Percentiles rank a stretch among this genome's conserved stretches.
These are phyloP conservation scores for Citrullus colocynthis DNA, from an alignment of 306 rosid species.

Conservation along the genomic window DNA sequence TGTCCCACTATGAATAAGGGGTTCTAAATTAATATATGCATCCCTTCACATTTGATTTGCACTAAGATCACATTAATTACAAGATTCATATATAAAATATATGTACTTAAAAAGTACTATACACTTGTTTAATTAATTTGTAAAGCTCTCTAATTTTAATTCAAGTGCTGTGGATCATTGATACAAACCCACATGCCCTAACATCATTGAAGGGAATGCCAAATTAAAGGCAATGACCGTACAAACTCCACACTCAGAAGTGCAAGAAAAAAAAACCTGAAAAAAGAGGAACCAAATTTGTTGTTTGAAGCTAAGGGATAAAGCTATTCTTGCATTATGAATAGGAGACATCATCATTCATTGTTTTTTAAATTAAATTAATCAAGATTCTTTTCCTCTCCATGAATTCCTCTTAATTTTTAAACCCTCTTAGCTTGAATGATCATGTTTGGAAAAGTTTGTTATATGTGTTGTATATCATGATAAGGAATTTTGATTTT, in stretches of 20 bases:
- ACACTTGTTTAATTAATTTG: background rate
- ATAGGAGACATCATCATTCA: slow-evolving; percentile 2
- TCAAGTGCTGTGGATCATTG: background rate
- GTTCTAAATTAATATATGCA: background rate
- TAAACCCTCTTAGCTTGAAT: background rate
- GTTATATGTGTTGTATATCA: background rate
- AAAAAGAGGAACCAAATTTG: slow-evolving; percentile 4
- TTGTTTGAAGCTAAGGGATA: slow-evolving; percentile 3
- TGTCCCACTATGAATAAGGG: background rate
- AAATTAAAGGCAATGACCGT: background rate
- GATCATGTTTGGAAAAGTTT: background rate
- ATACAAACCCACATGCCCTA: background rate
- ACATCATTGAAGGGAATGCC: background rate
- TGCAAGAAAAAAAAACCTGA: background rate
- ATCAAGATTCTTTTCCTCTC: background rate
- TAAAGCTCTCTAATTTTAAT: background rate
- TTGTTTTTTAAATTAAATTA: background rate
- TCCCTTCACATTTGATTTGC: background rate
- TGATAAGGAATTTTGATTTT: background rate
- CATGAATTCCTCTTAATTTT: background rate
- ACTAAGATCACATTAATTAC: background rate
- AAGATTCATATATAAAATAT: background rate
- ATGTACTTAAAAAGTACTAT: background rate
- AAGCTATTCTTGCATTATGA: slow-evolving; percentile 1
- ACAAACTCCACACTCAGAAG: background rate